A percentile compares a stretch with the other conserved stretches of the same genome.
These are phyloP conservation scores for Astrothelium subdiscretum DNA, from an alignment of 495 filamentous ascomycete species.

Conservation along the genomic window DNA sequence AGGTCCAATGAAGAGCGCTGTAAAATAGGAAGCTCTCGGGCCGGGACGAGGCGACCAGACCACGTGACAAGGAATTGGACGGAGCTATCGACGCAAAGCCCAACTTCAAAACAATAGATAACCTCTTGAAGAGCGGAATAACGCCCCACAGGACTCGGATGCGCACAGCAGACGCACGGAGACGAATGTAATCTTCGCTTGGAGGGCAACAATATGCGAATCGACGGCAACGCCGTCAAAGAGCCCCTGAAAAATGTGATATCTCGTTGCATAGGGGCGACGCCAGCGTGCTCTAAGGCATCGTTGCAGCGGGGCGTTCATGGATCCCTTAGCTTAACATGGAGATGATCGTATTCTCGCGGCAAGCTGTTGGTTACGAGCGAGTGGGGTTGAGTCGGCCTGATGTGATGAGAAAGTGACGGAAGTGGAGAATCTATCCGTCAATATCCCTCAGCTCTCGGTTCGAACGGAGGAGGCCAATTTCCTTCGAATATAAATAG, in stretches of 20 bases:
- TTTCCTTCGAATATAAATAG: constrained; percentile 2
- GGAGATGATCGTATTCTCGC: background rate
- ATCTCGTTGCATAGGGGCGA: constrained; percentile 5
- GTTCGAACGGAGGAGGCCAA: background rate
- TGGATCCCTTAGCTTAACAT: constrained; percentile 3
- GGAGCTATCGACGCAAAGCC: background rate
- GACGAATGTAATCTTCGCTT: background rate
- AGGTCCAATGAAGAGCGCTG: background rate
- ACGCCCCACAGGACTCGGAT: background rate
- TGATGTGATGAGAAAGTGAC: background rate
- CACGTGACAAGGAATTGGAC: background rate
- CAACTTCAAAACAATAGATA: background rate
- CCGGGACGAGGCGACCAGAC: background rate
- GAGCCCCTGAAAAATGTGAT: background rate
- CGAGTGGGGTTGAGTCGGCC: background rate
- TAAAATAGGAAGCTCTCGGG: background rate
- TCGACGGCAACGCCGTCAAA: background rate
- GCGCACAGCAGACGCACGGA: background rate
- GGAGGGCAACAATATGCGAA: constrained; percentile 6
- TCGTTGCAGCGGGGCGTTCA: constrained; percentile 4
- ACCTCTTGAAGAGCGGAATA: constrained; percentile 1
- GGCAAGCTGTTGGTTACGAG: background rate
- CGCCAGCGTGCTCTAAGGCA: constrained; percentile 2
- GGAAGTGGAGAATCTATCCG: background rate
- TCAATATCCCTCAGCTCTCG: background rate